Evolutionary conservation across 2,329 filamentous ascomycete species (phyloP), one percentile per base, ranked within the genome.

Genomic region (Pseudogymnoascus sp.): DNA sequence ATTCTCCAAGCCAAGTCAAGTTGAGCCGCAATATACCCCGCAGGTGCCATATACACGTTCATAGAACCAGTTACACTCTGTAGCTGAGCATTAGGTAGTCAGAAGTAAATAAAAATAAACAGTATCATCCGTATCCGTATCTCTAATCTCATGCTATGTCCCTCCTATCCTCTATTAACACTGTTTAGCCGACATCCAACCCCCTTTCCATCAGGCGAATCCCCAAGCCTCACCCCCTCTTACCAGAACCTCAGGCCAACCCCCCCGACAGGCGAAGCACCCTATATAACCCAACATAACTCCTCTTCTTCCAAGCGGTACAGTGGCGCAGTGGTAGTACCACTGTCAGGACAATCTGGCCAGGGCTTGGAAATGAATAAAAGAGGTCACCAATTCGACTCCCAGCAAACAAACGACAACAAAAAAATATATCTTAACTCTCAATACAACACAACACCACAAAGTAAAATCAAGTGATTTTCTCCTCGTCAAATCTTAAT

Each of bases 391-490:
- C 4, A 17, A 31, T 53, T 31, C 47, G 26, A 53, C 4, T 17
- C 8, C 47, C 26, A 13, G n/a, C n/a, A 17, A 19, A 13, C n/a
- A 26, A 11, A 19, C n/a, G 42, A 50, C 2, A 2, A 26, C 11
- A n/a, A 26, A 47, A 47, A 26, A 50, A 28, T 28, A 28, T 7
- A 26, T 26, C 23, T 26, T 50, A 28, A 31, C 10, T 33, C 7
- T 17, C 11, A 31, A 6, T 13, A 15, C 3, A 17, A 6, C 21
- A 15, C 3, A 17, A 53, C n/a, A 31, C n/a, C 26, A 31, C 6
- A 53, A 53, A 53, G 47, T 31, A 53, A 53, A 53, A 53, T 53
- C 47, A 53, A 31, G 26, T 31, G 47, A 53, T 53, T 53, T 53
- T 53, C 47, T 53, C 26, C 47, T 53, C 26, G 31, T 53, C 47